Evolutionary conservation across 2,329 filamentous ascomycete species (phyloP).

Genomic region (Trichoderma gracile): DNA sequence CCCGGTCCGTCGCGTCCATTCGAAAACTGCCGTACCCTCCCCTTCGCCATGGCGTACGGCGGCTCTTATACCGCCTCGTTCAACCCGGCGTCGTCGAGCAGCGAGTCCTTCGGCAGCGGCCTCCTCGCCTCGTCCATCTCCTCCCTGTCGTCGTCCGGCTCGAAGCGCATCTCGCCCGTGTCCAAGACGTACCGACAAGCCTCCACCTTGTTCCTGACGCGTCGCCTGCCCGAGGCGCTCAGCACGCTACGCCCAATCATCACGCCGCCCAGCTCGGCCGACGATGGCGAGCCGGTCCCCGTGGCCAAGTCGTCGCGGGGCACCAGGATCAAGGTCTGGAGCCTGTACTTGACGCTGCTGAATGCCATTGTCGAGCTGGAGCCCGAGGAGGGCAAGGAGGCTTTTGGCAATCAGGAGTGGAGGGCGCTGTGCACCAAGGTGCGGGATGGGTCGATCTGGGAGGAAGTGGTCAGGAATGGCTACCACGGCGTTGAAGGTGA

Average conservation of each 20-base stretch:
- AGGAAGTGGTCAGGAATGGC: slow-evolving; percentile 82
- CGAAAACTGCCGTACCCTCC: not conserved
- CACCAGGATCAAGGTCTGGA: slow-evolving; percentile 94
- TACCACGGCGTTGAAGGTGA: slow-evolving; percentile 87
- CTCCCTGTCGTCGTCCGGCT: slow-evolving; percentile 62
- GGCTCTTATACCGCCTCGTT: slow-evolving; percentile 47
- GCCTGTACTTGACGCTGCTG: slow-evolving; percentile 88
- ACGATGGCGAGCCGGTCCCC: slow-evolving; percentile 63
- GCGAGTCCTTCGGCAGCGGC: slow-evolving; percentile 51
- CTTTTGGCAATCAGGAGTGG: slow-evolving; percentile 86
- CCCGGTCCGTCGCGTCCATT: not conserved
- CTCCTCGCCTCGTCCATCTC: slow-evolving; percentile 66
- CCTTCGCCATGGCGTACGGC: slow-evolving; percentile 46
- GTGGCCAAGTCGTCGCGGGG: slow-evolving; percentile 77
- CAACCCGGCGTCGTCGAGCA: slow-evolving; percentile 46
- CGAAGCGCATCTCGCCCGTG: slow-evolving; percentile 69
- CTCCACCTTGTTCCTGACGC: slow-evolving; percentile 90
- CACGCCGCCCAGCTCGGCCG: slow-evolving; percentile 54
- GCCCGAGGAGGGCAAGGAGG: slow-evolving; percentile 82
- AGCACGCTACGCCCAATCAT: slow-evolving; percentile 84
- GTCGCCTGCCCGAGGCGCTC: slow-evolving; percentile 85
- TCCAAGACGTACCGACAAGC: slow-evolving; percentile 94
- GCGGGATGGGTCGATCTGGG: slow-evolving; percentile 89
- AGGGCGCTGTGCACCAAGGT: slow-evolving; percentile 79
- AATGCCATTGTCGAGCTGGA: slow-evolving; percentile 90